phyloP scores from a whole-genome alignment of 2,329 filamentous ascomycete genomes.

The Penicillium italicum region DNA sequence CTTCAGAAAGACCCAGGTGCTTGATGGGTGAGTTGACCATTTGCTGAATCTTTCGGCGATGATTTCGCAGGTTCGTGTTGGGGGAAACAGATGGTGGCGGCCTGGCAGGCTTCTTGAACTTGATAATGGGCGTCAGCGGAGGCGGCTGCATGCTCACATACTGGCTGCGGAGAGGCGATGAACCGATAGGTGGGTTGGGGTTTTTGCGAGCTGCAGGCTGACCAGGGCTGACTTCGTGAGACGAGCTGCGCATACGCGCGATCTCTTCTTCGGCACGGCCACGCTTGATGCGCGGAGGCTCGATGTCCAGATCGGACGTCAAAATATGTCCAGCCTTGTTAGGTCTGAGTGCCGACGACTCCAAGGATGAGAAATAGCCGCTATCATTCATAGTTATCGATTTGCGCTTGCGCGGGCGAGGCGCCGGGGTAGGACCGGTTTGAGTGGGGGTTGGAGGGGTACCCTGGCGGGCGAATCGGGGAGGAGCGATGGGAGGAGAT shows the following conservation, averaged over 20 bases:
- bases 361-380: slow-evolving; percentile 93
- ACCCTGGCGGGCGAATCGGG: slow-evolving; percentile 57
- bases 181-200: slow-evolving; percentile 49
- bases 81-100: slow-evolving; percentile 79
- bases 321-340: slow-evolving; percentile 62
- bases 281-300: slow-evolving; percentile 76
- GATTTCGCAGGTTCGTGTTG: slow-evolving; percentile 84
- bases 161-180: slow-evolving; percentile 63
- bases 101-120: slow-evolving; percentile 66
- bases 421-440: slow-evolving; percentile 61
- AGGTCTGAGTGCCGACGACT: slow-evolving; percentile 80
- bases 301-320: slow-evolving; percentile 69
- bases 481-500: slow-evolving; percentile 74
- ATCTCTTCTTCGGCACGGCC: slow-evolving; percentile 95
- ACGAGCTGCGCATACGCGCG: slow-evolving; percentile 84
- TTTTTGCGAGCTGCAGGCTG: slow-evolving; percentile 42
- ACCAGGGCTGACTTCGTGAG: slow-evolving; percentile 79
- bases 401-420: slow-evolving; percentile 70
- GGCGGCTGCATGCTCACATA: slow-evolving; percentile 62
- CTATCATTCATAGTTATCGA: slow-evolving; percentile 82
- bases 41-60: slow-evolving; percentile 75
- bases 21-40: slow-evolving; percentile 74
- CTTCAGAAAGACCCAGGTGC: slow-evolving; percentile 40
- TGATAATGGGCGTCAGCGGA: slow-evolving; percentile 78
- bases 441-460: slow-evolving; percentile 69